Evolutionary conservation across 106 monocot species (phyloP), one percentile per base, ranked within the genome.

Genomic region (Posidonia australis): DNA sequence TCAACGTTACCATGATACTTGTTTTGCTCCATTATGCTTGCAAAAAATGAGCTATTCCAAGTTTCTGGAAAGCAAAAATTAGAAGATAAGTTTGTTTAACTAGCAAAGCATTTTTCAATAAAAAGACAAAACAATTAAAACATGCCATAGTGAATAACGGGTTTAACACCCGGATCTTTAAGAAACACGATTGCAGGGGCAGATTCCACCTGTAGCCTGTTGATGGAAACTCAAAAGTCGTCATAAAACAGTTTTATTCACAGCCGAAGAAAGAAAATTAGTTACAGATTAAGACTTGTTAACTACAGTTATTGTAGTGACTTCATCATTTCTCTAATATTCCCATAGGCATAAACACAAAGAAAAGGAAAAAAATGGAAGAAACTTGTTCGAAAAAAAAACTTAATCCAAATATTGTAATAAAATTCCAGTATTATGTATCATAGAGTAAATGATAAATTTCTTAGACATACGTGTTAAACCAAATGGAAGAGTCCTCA

Each of bases 201-300:
- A 52, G 91, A 87, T 58, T 98, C 98, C 72, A 98, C 87, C 19
- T 73, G 64, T 70, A 98, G 81, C 77, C 98, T 98, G 82, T 46
- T 61, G 18, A 30, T 43, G 1, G 67, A 54, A 43, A 59, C 64
- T 54, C 24, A 22, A 28, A 58, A 13, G 14, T 26, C 1, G 36
- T 36, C 36, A 36, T 36, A 36, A 36, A 36, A 36, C 36, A 36
- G 36, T 36, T 36, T 2, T 36, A 36, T 36, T 36, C 7, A 2
- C 36, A 7, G 36, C 36, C 36, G 7, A 36, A 36, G 2, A 36
- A 36, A 7, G 36, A 36, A n/a, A n/a, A n/a, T n/a, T n/a, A n/a
- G n/a, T n/a, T n/a, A 36, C 36, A 36, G 36, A 36, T 36, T 36
- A 36, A 36, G 7, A 2, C 7, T 36, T 36, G 5, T 4, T 36